A percentile compares a stretch with the other conserved stretches of the same genome.
Conservation (phyloP, 441 rosid species). For the Pelargonium exstipulatum region DNA sequence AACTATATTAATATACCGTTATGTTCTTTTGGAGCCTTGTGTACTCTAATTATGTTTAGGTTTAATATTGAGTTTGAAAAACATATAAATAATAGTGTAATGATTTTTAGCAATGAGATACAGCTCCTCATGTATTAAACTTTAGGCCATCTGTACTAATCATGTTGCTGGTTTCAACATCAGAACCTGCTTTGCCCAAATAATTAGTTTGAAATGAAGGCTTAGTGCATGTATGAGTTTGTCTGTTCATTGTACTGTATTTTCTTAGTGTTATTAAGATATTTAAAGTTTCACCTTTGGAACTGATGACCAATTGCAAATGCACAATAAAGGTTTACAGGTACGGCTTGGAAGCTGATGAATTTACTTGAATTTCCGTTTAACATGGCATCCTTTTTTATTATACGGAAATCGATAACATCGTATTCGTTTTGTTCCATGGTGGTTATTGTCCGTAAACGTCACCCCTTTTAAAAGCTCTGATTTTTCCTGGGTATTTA, state of each 20-base stretch:
- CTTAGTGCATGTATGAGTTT: background rate
- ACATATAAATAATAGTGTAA: background rate
- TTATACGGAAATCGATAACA: too few species aligned
- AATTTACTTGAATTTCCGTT: too few species aligned
- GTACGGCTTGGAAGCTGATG: background rate
- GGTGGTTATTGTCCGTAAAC: too few species aligned
- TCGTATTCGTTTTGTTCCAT: too few species aligned
- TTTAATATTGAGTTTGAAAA: background rate
- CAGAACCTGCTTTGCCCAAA: slow-evolving; percentile 7
- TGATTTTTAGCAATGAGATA: background rate
- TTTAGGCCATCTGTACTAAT: slow-evolving; percentile 17
- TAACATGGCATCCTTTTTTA: too few species aligned
- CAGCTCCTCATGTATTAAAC: slow-evolving; percentile 20
- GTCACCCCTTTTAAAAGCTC: background rate
- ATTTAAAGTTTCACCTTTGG: background rate
- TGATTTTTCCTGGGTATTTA: too few species aligned
- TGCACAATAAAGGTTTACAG: background rate
- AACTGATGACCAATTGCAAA: background rate
- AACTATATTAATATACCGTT: slow-evolving; percentile 4
- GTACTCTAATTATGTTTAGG: slow-evolving; percentile 19
- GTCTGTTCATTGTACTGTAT: background rate
- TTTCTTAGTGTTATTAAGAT: background rate
- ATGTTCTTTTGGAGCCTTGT: slow-evolving; percentile 10
- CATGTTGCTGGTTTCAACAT: background rate
- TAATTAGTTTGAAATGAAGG: slow-evolving; percentile 1